Conservation (phyloP, 768 basidiomycete genomes). For the Collybia sp. region DNA sequence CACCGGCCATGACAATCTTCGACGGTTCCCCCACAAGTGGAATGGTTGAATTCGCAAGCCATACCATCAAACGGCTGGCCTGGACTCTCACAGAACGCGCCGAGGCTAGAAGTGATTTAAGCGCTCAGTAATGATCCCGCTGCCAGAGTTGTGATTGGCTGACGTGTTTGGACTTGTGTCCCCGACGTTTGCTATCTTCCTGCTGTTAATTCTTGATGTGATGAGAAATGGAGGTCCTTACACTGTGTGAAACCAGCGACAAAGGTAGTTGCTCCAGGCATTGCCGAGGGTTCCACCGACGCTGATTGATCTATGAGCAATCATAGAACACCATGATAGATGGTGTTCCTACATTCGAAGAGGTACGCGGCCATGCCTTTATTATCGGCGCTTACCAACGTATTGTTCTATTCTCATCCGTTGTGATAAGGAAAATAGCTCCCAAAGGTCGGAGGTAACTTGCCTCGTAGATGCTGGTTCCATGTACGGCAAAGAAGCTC, state of each 20-base stretch:
- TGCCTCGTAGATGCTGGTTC: slow-evolving; percentile 76
- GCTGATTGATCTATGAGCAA: slow-evolving; percentile 28
- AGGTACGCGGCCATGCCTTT: slow-evolving; percentile 84
- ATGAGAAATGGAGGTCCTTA: slow-evolving; percentile 23
- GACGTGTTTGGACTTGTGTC: slow-evolving; percentile 80
- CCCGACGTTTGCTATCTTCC: slow-evolving; percentile 63
- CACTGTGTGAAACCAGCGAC: slow-evolving; percentile 76
- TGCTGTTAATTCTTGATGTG: background rate
- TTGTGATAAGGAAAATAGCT: background rate
- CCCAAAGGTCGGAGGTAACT: slow-evolving; percentile 3
- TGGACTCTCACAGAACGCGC: slow-evolving; percentile 76
- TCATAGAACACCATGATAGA: background rate
- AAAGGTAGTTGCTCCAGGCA: slow-evolving; percentile 69
- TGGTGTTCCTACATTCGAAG: slow-evolving; percentile 53
- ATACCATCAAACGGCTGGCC: slow-evolving; percentile 64
- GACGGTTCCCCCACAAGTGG: slow-evolving; percentile 69
- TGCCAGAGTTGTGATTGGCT: slow-evolving; percentile 18
- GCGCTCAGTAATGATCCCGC: background rate
- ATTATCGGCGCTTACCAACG: slow-evolving; percentile 76
- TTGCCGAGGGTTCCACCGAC: slow-evolving; percentile 53
- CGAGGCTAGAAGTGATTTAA: slow-evolving; percentile 34
- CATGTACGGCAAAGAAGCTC: slow-evolving; percentile 77
- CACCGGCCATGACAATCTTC: slow-evolving; percentile 71
- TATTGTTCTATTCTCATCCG: slow-evolving; percentile 56
- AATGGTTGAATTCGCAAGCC: slow-evolving; percentile 64